Evolutionary conservation across 2,329 filamentous ascomycete genomes (phyloP).

Genomic region (Ceratocystis huliohia): DNA sequence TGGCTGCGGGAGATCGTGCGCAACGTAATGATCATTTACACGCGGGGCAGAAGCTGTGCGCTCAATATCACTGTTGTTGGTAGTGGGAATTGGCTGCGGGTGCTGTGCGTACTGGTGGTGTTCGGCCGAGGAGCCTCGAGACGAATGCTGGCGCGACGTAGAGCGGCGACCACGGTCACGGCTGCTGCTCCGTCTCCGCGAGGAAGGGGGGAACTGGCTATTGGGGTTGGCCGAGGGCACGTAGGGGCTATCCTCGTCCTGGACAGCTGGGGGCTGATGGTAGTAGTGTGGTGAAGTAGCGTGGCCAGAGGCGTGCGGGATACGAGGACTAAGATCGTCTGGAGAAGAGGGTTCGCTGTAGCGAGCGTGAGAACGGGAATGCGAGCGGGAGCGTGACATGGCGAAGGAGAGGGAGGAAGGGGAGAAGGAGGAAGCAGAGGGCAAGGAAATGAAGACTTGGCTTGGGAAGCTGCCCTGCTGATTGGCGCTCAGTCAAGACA

Average conservation of each 20-base stretch:
- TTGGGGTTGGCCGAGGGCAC: background rate
- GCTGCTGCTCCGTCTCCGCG: background rate
- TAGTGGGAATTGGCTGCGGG: background rate
- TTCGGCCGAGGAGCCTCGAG: background rate
- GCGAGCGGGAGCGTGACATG: background rate
- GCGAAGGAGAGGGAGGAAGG: background rate
- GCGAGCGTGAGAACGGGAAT: conserved; percentile 1
- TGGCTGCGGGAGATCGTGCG: background rate
- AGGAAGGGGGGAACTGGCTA: background rate
- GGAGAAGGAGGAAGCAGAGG: background rate
- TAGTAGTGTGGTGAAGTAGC: background rate
- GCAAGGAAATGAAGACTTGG: background rate
- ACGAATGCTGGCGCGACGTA: background rate
- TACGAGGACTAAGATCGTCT: background rate
- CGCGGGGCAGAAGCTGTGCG: background rate
- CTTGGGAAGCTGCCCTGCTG: too few species aligned
- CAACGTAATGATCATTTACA: background rate
- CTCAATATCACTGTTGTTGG: background rate
- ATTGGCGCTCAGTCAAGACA: too few species aligned
- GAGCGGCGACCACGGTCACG: background rate
- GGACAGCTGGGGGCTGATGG: background rate
- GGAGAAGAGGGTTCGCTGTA: background rate
- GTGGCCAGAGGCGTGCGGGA: background rate
- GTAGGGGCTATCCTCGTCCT: background rate
- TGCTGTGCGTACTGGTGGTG: background rate